Base-by-base conservation (phyloP, 768 basidiomycete genomes). In the Pleurotus pulmonarius region DNA sequence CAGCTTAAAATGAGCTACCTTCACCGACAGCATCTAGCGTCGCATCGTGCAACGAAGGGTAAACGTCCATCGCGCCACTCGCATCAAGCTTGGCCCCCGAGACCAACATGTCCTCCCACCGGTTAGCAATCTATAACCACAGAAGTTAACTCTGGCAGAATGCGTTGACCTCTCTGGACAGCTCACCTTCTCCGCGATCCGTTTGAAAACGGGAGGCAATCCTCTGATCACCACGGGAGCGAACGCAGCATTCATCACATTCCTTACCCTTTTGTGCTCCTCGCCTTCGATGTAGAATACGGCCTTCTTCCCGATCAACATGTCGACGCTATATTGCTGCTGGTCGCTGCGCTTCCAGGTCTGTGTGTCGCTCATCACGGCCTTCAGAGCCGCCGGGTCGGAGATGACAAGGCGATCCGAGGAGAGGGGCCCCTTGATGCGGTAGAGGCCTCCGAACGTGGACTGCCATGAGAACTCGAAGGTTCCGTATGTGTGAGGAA, bases 401-500 rank as follows among this genome's bases (percentile, higher is more conserved):
- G 58, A 59, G 20, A 59, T 38, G 39, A 59, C 49, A 6, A 59
- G 47, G 34, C 58, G 55, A 18, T 55, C 49, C 3, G 48, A 46
- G 5, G 45, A 45, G 29, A 60, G 58, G 24, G 56, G 57, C 3
- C 57, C 59, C 44, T 52, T 58, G 47, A 60, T 55, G 5, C 56
- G 18, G 39, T 60, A 60, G 39, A 60, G 41, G 3, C 45, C 56
- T 0, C 59, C 59, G n/a, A 55, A 60, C 2, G n/a, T 44, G 3
- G 37, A 49, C 41, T 60, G 59, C 59, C 59, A 60, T 8, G 47
- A 24, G 53, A 58, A 60, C 39, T 60, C 59, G 57, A 58, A 29
- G 9, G 41, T 41, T 0, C 59, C 59, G 43, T 60, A 60, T 16
- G 57, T 53, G 26, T 57, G n/a, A 2, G 51, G 48, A 38, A 60